Conservation (phyloP, 768 basidiomycete genomes). For the Lentinus brumalis region DNA sequence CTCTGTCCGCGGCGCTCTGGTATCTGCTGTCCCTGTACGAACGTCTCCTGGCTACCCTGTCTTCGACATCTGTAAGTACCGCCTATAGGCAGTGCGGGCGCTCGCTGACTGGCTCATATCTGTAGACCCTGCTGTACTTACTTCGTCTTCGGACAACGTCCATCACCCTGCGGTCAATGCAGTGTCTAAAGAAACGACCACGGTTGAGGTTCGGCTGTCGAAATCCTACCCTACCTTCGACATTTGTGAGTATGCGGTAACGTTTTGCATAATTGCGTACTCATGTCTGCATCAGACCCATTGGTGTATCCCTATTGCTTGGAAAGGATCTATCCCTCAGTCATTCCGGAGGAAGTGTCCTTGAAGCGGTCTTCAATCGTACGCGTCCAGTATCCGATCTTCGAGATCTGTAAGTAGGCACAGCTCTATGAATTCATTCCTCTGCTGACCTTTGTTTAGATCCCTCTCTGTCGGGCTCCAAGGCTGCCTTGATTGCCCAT, state of each 20-base stretch:
- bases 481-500: no score
- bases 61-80: conserved; percentile 19
- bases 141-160: background rate
- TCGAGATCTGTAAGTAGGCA: conserved; percentile 13
- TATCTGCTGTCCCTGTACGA: background rate
- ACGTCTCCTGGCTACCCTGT: conserved; percentile 13
- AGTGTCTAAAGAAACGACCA: background rate
- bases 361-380: background rate
- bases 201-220: conserved; percentile 6
- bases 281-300: conserved; percentile 17
- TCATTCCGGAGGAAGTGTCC: background rate
- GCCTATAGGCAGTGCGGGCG: background rate
- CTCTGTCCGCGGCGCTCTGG: background rate
- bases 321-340: conserved; percentile 21
- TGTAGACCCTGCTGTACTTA: conserved; percentile 12
- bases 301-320: conserved; percentile 26
- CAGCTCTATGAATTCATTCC: background rate
- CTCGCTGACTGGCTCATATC: background rate
- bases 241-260: conserved; percentile 20
- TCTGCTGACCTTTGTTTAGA: background rate
- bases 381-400: conserved; percentile 15
- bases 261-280: background rate
- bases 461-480: background rate
- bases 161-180: background rate
- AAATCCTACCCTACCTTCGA: conserved; percentile 29